A percentile compares a stretch with the other conserved stretches of the same genome.
These are phyloP conservation scores for Trichosanthes truncata DNA, from an alignment of 306 rosid species.

Conservation along the genomic window DNA sequence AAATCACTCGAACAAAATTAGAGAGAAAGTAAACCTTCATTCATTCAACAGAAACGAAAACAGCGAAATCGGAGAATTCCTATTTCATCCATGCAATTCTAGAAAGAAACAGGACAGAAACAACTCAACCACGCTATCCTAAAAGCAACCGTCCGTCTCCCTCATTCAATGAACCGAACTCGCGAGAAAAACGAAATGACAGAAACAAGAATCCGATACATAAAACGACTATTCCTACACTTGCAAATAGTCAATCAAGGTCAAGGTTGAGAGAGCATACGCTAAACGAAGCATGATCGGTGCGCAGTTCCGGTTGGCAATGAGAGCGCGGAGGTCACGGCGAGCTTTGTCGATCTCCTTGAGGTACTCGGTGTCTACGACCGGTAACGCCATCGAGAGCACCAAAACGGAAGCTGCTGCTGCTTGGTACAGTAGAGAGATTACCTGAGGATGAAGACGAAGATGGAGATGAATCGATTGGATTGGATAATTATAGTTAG, in stretches of 20 bases:
- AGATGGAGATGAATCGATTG: background rate
- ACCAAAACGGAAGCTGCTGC: background rate
- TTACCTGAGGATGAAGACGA: background rate
- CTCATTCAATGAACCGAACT: background rate
- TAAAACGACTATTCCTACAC: background rate
- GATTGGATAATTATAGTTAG: background rate
- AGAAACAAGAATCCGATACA: background rate
- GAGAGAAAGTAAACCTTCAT: background rate
- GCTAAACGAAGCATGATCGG: conserved; percentile 92
- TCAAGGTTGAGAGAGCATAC: conserved; percentile 24
- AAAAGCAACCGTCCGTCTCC: background rate
- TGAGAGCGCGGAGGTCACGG: conserved; percentile 85
- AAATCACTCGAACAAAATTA: background rate
- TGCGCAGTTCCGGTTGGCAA: conserved; percentile 70
- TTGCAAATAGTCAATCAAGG: background rate
- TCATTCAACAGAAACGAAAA: background rate
- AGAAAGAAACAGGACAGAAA: background rate
- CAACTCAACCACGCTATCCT: background rate
- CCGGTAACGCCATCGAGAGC: conserved; percentile 52
- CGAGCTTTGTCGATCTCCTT: conserved; percentile 73
- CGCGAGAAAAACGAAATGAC: background rate
- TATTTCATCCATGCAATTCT: background rate
- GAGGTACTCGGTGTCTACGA: conserved; percentile 63
- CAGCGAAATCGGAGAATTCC: background rate
- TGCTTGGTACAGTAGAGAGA: background rate